Evolutionary conservation across 1,139 yeast species (phyloP), one percentile per base, ranked within the genome.

Genomic region (Protomyces inouyei): DNA sequence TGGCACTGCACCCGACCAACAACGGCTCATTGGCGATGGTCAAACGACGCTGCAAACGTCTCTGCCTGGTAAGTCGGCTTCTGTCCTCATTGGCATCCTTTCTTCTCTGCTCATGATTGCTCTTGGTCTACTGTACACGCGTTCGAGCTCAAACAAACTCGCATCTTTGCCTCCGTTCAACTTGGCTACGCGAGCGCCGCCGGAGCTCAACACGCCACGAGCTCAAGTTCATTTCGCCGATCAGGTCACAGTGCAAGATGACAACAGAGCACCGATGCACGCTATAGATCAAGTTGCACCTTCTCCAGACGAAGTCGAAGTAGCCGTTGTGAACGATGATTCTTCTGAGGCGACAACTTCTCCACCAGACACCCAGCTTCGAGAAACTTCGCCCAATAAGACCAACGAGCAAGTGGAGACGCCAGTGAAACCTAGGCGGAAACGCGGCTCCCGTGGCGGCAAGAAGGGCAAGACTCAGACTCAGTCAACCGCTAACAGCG

Each of bases 401-500:
- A 37, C 4, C 16, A 5, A 37, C 9, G 43, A n/a, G 43, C 14
- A 14, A 12, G 16, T n/a, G 4, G 43, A 37, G 16, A 37, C 43
- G 43, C 51, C 57, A 12, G 35, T 16, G 12, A 60, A 54, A 28
- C 46, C 64, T 14, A 60, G 53, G 38, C 51, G 64, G 16, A 64
- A 60, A 38, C 64, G 66, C n/a, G 64, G 61, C 38, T 37, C 56
- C 5, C 38, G 60, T 18, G 60, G 64, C 18, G 61, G 60, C 35
- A 64, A 60, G 48, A 59, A 54, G 54, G 48, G 38, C 10, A 52
- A 53, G 10, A 52, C 35, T 2, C 21, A 35, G 21, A 28, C 40
- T 8, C 37, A 18, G 28, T n/a, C 28, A 10, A 46, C 28, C n/a
- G 40, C 14, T 14, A 37, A 16, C 14, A 40, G 28, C 14, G 59